Base-by-base conservation (phyloP, 2,329 filamentous ascomycete genomes). In the Monilinia fructigena region DNA sequence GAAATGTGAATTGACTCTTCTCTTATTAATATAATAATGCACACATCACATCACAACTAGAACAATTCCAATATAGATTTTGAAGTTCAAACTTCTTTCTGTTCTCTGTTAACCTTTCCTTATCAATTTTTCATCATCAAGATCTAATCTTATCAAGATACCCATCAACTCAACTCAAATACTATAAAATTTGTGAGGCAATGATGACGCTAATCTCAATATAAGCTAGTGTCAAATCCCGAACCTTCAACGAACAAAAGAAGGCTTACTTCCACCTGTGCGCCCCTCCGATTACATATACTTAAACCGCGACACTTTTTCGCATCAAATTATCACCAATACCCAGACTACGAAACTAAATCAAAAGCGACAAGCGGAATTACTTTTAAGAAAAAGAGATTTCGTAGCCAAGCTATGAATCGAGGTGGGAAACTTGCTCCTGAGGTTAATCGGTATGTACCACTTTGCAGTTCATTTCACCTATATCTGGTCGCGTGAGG, bases 351-450 rank as follows among this genome's bases (percentile, higher is more conserved):
- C 54, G 59, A 54, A 62, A 64, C 48, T 63, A 69, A 60, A 69
- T 59, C 64, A 59, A 35, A 66, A 59, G 68, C 55, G 23, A 69
- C 35, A 55, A 63, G 52, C 52, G 52, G 40, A 48, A 54, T 45
- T 38, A 48, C 69, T 62, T 65, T 64, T 66, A 48, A 72, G 66
- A 56, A 55, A 55, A 60, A 61, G 11, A 60, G 55, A 65, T 53
- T 65, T 61, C 67, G 68, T 74, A 76, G 74, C 75, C 85, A 87
- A 93, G 90, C 88, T 89, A 96, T 96, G 92, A 96, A 89, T 92
- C 90, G 92, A 83, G 89, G 88, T 84, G 90, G 89, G 83, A 98
- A 97, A 88, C 90, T 98, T 86, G 93, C 93, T 83, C 93, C 95
- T 82, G 95, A 99, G 91, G 93, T 97, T 84, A 98, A 98, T 86